Percentiles rank a stretch among this genome's conserved stretches.
phyloP scores from a whole-genome alignment of 2,329 filamentous ascomycete species.

The Ceratocystis harringtonii region DNA sequence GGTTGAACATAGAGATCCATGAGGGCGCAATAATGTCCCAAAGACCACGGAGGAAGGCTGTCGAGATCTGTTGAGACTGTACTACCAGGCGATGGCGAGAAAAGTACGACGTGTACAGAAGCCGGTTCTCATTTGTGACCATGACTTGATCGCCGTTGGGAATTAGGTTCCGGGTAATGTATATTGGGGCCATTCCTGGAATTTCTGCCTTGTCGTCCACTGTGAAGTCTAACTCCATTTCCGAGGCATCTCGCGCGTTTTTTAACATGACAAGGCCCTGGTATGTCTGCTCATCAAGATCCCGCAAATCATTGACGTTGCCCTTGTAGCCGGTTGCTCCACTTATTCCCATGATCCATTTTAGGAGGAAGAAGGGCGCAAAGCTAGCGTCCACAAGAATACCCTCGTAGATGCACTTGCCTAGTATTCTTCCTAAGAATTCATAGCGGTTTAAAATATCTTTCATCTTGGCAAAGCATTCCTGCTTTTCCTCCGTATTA shows the following conservation, averaged over 20 bases:
- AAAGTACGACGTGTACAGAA: slow-evolving; percentile 88
- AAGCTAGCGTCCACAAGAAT: slow-evolving; percentile 89
- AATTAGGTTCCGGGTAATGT: slow-evolving; percentile 59
- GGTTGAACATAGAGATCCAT: slow-evolving; percentile 98
- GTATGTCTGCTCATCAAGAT: slow-evolving; percentile 82
- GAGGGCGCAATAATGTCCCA: slow-evolving; percentile 75
- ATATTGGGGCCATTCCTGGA: slow-evolving; percentile 32
- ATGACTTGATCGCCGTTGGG: slow-evolving; percentile 58
- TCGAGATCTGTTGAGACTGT: slow-evolving; percentile 68
- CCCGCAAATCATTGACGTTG: slow-evolving; percentile 86
- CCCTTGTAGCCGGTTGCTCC: slow-evolving; percentile 51
- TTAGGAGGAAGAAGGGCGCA: slow-evolving; percentile 87
- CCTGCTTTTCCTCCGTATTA: background rate
- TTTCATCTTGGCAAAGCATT: background rate
- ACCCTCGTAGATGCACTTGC: slow-evolving; percentile 94
- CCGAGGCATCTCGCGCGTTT: slow-evolving; percentile 45
- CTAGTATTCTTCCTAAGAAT: slow-evolving; percentile 81
- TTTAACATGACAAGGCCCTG: slow-evolving; percentile 72
- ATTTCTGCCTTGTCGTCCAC: slow-evolving; percentile 54
- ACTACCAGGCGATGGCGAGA: slow-evolving; percentile 71
- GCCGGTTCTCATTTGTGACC: slow-evolving; percentile 83
- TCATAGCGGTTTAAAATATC: slow-evolving; percentile 62
- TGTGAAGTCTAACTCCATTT: slow-evolving; percentile 71
- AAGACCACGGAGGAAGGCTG: slow-evolving; percentile 75
- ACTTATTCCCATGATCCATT: slow-evolving; percentile 61